phyloP scores from a whole-genome alignment of 371 early-diverging fungal genomes.

The Mortierella sp. region DNA sequence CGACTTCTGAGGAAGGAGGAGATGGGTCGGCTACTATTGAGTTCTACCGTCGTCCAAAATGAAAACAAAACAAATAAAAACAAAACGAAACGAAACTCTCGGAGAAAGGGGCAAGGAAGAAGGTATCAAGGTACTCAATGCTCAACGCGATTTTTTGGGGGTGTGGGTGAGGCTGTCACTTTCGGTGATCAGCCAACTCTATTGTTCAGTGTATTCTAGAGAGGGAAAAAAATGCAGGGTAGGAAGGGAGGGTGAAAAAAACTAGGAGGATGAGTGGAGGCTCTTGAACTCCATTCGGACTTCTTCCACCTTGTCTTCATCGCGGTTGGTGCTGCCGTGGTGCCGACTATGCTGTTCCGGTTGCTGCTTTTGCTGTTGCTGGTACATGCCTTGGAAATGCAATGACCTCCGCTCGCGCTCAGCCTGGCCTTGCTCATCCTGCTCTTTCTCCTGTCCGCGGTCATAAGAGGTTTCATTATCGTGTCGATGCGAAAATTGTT shows the following conservation, averaged over 20 bases:
- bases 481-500: neutral
- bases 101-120: too few species aligned
- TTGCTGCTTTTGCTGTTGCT: neutral
- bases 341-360: neutral
- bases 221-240: neutral
- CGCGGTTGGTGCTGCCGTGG: neutral
- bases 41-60: too few species aligned
- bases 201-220: neutral
- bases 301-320: constrained; percentile 19
- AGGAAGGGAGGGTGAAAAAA: neutral
- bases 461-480: constrained; percentile 3
- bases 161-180: too few species aligned
- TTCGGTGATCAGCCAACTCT: neutral
- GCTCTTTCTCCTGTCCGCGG: neutral
- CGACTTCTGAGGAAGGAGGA: neutral
- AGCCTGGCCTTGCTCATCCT: constrained; percentile 2
- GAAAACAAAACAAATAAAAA: neutral
- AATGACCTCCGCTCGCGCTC: neutral
- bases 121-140: too few species aligned
- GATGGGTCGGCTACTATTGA: too few species aligned
- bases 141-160: too few species aligned
- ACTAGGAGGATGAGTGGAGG: constrained; percentile 15
- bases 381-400: neutral
- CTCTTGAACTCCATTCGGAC: constrained; percentile 31
- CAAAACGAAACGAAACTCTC: neutral